These are phyloP conservation scores for Fusarium brevicatenulatum DNA, from an alignment of 2,329 filamentous ascomycete species.

Conservation along the genomic window DNA sequence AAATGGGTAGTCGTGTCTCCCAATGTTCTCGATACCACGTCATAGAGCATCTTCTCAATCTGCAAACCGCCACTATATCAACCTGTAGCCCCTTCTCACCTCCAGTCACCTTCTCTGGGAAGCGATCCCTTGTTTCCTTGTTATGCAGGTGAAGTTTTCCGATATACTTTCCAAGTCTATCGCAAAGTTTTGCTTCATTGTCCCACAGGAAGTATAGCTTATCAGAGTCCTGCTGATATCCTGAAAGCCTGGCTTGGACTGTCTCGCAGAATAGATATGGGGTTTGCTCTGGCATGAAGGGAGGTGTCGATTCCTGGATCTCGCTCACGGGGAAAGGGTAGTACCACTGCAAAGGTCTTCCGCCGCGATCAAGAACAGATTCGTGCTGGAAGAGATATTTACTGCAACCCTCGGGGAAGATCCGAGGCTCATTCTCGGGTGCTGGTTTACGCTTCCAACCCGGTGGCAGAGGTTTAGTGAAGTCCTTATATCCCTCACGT, in stretches of 20 bases:
- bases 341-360: neutral
- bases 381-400: neutral
- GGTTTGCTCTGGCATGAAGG: constrained; percentile 20
- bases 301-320: neutral
- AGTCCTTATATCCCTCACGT: constrained; percentile 1
- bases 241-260: neutral
- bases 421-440: neutral
- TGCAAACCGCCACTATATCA: constrained; percentile 2
- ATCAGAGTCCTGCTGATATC: neutral
- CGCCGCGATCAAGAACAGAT: rapidly evolving
- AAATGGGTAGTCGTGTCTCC: neutral
- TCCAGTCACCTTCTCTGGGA: neutral
- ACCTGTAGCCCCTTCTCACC: neutral
- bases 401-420: constrained; percentile 2
- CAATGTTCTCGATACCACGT: neutral
- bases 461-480: neutral
- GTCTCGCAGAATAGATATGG: constrained; percentile 17
- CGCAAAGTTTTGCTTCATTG: neutral
- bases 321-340: constrained; percentile 8
- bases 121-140: rapidly evolving
- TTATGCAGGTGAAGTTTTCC: rapidly evolving
- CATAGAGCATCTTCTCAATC: neutral
- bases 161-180: rapidly evolving
- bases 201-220: rapidly evolving
- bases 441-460: neutral